Conservation (phyloP, 805 yeast species). For the Candida patagonica region DNA sequence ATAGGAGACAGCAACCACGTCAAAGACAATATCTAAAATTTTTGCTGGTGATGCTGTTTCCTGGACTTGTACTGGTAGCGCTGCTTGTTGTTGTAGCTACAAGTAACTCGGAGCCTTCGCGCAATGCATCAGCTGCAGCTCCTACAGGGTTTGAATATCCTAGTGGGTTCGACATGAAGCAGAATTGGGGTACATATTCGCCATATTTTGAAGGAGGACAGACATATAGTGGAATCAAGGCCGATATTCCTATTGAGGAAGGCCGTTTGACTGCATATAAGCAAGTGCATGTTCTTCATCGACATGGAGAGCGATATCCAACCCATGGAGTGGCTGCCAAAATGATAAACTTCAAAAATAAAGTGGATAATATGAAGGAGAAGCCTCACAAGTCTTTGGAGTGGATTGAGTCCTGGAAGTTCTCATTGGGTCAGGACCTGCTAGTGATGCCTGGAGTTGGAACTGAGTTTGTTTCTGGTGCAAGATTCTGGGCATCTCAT, state of each 20-base stretch:
- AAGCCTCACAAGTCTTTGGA: conserved; percentile 19
- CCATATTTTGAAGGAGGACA: conserved; percentile 32
- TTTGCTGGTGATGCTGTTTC: conserved; percentile 2
- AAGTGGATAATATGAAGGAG: conserved; percentile 22
- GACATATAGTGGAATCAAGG: conserved; percentile 26
- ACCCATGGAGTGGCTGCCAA: conserved; percentile 35
- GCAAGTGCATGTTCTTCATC: conserved; percentile 61
- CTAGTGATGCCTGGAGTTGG: conserved; percentile 31
- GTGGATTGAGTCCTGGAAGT: conserved; percentile 30
- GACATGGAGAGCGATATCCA: conserved; percentile 78
- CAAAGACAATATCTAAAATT: conserved; percentile 1
- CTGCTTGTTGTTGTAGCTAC: conserved; percentile 13
- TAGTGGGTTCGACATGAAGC: conserved; percentile 30
- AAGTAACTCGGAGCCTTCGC: conserved; percentile 12
- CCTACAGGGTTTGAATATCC: conserved; percentile 30
- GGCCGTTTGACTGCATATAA: conserved; percentile 33
- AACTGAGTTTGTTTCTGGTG: conserved; percentile 30
- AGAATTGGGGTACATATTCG: conserved; percentile 33
- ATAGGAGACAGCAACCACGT: background rate
- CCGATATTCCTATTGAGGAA: conserved; percentile 27
- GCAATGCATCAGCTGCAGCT: conserved; percentile 26
- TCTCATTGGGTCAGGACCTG: conserved; percentile 26
- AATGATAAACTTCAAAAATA: conserved; percentile 31
- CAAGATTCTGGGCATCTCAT: conserved; percentile 34
- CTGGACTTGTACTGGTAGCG: background rate